Evolutionary conservation across 2,329 filamentous ascomycete genomes (phyloP), one percentile per base, ranked within the genome.

Genomic region (Byssochlamys sp.): DNA sequence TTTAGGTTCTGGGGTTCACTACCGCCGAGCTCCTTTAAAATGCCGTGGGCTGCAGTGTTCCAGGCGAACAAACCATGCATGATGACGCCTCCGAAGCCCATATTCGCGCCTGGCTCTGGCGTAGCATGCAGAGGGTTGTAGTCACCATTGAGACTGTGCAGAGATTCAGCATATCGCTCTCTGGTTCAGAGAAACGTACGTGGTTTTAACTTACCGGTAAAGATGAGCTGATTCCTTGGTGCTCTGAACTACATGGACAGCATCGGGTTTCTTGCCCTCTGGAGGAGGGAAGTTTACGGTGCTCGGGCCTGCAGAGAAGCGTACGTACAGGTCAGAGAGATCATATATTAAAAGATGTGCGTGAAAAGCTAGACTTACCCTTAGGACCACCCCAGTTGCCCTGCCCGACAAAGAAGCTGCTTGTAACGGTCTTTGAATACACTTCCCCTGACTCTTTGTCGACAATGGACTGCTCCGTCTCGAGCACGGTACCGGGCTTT

Each of bases 61-160:
- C 89, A 96, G 65, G 85, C 89, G 77, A 86, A 95, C 52, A 96
- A 79, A 24, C 91, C 91, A 75, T 96, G 91, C 71, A 95, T 88
- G 73, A 96, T 96, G 65, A 84, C 80, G 33, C 91, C 91, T 28
- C 90, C 89, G 65, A 95, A 96, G 59, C 91, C 91, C 89, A 96
- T 95, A 77, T 90, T 87, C 74, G 83, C 76, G 60, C 90, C 90
- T 0, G 90, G 89, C 75, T 90, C 89, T 11, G 90, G 90, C 19
- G 88, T 89, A 5, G 90, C 90, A 71, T 96, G 91, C 35, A 96
- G 84, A 28, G 91, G 91, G 78, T 96, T 96, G 76, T 96, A 96
- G 77, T 96, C 91, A 63, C 91, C 91, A 66, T 95, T 96, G 54
- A 96, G 81, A 61, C 90, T 83, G 61, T 67, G 39, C 19, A 3